A percentile compares a stretch with the other conserved stretches of the same genome.
phyloP scores from a whole-genome alignment of 768 basidiomycete genomes.

The Phlebiopsis gigantea region DNA sequence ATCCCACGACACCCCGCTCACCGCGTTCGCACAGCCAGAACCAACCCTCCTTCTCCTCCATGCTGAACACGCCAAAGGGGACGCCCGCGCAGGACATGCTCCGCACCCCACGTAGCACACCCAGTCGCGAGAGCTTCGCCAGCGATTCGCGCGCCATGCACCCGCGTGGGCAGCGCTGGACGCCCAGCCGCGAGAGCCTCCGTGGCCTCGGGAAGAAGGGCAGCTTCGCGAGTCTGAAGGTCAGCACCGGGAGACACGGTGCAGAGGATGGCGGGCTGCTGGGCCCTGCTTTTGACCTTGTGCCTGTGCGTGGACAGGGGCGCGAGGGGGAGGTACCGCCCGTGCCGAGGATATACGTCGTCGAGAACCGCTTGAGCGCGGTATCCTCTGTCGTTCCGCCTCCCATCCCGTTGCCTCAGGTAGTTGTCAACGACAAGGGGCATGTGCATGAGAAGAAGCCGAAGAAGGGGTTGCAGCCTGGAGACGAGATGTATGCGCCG shows the following conservation, averaged over 20 bases:
- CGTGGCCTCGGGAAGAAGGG: background rate
- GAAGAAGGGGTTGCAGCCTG: background rate
- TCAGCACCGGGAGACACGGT: background rate
- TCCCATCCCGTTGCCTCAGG: slow-evolving; percentile 1
- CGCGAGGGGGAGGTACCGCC: background rate
- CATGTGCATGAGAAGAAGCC: background rate
- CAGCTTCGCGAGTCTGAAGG: background rate
- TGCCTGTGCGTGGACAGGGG: slow-evolving; percentile 5
- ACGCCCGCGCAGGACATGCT: background rate
- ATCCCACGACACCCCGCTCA: background rate
- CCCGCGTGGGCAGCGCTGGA: too few relatives aligned
- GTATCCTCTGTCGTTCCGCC: too few relatives aligned
- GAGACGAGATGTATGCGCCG: slow-evolving; percentile 46
- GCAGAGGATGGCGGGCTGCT: background rate
- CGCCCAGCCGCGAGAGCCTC: slow-evolving; percentile 1
- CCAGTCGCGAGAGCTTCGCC: too few relatives aligned
- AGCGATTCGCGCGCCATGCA: too few relatives aligned
- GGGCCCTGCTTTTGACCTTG: slow-evolving; percentile 12
- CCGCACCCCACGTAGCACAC: background rate
- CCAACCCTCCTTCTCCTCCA: background rate
- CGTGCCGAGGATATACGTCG: background rate
- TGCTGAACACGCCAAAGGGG: background rate
- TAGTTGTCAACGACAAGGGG: background rate
- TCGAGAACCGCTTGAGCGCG: background rate
- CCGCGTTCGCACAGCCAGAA: too few relatives aligned